A percentile compares a stretch with the other conserved stretches of the same genome.
These are phyloP conservation scores for Pythium utonaiense DNA, from an alignment of 352 stramenopile genomes.

Conservation along the genomic window DNA sequence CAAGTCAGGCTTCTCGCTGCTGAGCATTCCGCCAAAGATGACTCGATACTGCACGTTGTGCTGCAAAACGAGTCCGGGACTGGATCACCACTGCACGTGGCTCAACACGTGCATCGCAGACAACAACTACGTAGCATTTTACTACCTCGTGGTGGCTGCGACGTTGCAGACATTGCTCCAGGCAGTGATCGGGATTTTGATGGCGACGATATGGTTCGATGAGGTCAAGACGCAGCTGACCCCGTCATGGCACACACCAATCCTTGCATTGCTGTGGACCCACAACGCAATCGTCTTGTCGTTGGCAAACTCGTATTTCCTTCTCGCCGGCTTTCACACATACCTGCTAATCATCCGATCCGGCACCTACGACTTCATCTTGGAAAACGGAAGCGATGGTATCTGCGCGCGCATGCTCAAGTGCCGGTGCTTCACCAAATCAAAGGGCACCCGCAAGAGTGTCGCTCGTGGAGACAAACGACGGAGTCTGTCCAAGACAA, in stretches of 20 bases:
- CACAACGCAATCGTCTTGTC: constrained; percentile 66
- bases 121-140: constrained; percentile 85
- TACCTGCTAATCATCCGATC: constrained; percentile 67
- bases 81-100: constrained; percentile 87
- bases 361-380: constrained; percentile 84
- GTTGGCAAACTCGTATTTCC: constrained; percentile 60
- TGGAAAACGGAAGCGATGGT: constrained; percentile 69
- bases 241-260: constrained; percentile 37
- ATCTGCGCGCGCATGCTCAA: constrained; percentile 76
- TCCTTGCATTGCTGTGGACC: constrained; percentile 63
- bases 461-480: constrained; percentile 32
- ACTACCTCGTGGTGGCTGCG: constrained; percentile 60
- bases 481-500: constrained; percentile 20
- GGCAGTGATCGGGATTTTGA: constrained; percentile 64
- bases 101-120: constrained; percentile 86
- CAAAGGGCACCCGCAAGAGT: constrained; percentile 36
- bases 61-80: constrained; percentile 73
- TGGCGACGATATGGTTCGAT: constrained; percentile 68
- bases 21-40: constrained; percentile 56
- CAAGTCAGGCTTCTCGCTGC: constrained; percentile 27
- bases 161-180: constrained; percentile 60
- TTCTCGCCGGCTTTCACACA: constrained; percentile 74
- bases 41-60: constrained; percentile 80
- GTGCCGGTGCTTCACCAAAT: constrained; percentile 51
- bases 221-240: constrained; percentile 42